These are phyloP conservation scores for Fremontodendron californicum DNA, from an alignment of 345 rosid species.

Conservation along the genomic window DNA sequence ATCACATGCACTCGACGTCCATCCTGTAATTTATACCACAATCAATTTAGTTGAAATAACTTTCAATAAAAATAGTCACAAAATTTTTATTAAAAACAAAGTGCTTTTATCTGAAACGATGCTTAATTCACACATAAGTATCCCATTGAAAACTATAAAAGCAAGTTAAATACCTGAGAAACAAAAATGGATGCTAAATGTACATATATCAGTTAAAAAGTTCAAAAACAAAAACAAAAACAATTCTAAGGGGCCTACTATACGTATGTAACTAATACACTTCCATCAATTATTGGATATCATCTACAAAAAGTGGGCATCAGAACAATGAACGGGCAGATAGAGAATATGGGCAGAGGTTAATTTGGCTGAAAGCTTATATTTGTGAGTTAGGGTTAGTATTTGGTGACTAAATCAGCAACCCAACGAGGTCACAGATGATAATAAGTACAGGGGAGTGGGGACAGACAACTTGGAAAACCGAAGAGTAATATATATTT, in stretches of 20 bases:
- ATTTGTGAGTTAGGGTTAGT: background rate
- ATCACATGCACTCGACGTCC: constrained; percentile 62
- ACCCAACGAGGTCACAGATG: background rate
- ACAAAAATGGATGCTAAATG: background rate
- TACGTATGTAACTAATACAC: background rate
- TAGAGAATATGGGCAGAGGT: background rate
- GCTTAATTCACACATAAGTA: background rate
- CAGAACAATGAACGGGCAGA: background rate
- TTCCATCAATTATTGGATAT: background rate
- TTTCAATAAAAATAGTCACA: background rate
- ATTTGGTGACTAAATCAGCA: background rate
- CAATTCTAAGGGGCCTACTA: background rate
- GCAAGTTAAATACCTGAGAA: background rate
- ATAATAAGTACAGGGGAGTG: background rate
- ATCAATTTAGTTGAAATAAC: constrained; percentile 7
- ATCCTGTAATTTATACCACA: constrained; percentile 39
- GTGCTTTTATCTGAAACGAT: background rate
- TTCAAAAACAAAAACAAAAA: no score
- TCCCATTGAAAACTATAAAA: background rate
- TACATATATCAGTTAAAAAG: background rate
- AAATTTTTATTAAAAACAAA: background rate
- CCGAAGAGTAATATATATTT: background rate
- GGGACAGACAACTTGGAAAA: background rate
- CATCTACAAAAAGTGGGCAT: background rate
- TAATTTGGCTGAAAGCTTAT: background rate